Base-by-base conservation (phyloP, 2,329 filamentous ascomycete species). In the Talaromyces marneffei region DNA sequence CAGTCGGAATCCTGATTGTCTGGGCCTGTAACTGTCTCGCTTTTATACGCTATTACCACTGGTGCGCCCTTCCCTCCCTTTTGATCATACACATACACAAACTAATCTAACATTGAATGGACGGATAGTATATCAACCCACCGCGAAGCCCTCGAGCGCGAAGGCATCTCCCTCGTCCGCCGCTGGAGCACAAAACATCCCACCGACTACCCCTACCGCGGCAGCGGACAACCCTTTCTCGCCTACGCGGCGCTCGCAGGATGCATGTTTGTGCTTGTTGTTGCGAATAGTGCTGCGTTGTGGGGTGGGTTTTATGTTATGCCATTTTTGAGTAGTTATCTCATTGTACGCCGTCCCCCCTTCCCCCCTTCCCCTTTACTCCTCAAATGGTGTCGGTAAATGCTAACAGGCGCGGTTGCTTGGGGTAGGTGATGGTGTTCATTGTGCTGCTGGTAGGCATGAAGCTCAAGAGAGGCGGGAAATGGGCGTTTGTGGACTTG, bases 11-110 rank as follows among this genome's bases (percentile, higher is more conserved):
- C 20, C 50, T 71, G 3, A 66, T 79, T 16, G 74, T 78, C 3
- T 79, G 77, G 77, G 70, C 72, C 0, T 78, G 73, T 55, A 71
- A 78, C 59, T 78, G 75, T 55, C 67, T 72, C 64, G 77, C 77
- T 0, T 79, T 75, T 42, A 74, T 79, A 42, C 67, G 69, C 4
- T 78, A 72, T 59, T 76, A 75, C 44, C 66, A 74, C 35, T 76
- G 69, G 68, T 71, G 14, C 61, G 8, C 60, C 65, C n/a, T n/a
- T 23, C 20, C 2, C 20, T 25, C 29, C 44, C 16, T 23, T n/a
- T 50, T 18, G 8, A 10, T 6, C 4, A 0, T 44, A 10, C 12
- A 14, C 50, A 40, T n/a, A 16, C 10, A 12, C 4, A 8, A 50
- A 14, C 14, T 27, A 18, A 14, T 31, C 46, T 31, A 6, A 58